Evolutionary conservation across 768 basidiomycete genomes (phyloP).

Genomic region (Rhodosporidiobolus sp.): DNA sequence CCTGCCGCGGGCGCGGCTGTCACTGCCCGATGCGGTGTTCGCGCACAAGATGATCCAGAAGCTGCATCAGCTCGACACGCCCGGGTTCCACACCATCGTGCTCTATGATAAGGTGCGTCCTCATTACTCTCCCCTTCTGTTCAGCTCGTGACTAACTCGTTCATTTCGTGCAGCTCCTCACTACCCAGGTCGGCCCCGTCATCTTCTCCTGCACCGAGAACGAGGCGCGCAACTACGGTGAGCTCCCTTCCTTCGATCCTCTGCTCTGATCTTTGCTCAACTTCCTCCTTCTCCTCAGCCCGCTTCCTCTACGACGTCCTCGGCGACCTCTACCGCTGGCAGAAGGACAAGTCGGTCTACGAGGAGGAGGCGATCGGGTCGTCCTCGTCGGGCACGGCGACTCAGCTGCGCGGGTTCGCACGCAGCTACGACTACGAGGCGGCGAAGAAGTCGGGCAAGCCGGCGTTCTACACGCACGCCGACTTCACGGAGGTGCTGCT

Average conservation of each 20-base stretch:
- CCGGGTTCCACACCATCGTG: constrained; percentile 77
- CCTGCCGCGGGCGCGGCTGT: constrained; percentile 84
- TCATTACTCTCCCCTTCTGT: background rate
- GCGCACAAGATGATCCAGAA: constrained; percentile 86
- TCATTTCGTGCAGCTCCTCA: constrained; percentile 63
- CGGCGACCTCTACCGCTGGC: constrained; percentile 75
- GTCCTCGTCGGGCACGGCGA: constrained; percentile 42
- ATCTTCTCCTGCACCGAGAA: constrained; percentile 93
- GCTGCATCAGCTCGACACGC: constrained; percentile 82
- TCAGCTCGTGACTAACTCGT: background rate
- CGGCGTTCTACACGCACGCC: constrained; percentile 64
- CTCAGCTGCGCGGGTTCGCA: constrained; percentile 51
- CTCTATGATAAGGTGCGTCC: constrained; percentile 72
- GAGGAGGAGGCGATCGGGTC: constrained; percentile 59
- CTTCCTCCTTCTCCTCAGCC: constrained; percentile 53
- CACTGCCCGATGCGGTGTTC: constrained; percentile 94
- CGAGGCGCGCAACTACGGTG: constrained; percentile 91
- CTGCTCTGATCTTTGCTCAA: too few species aligned
- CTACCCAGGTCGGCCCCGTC: constrained; percentile 75
- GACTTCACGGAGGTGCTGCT: constrained; percentile 66
- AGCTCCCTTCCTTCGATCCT: background rate
- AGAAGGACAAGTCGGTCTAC: constrained; percentile 60
- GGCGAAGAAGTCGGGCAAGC: constrained; percentile 47
- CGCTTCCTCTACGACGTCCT: constrained; percentile 81
- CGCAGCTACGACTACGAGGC: constrained; percentile 57